Percentiles rank a stretch among this genome's conserved stretches.
Evolutionary conservation across 352 stramenopile genomes (phyloP).

Genomic region (Globisporangium irregulare): DNA sequence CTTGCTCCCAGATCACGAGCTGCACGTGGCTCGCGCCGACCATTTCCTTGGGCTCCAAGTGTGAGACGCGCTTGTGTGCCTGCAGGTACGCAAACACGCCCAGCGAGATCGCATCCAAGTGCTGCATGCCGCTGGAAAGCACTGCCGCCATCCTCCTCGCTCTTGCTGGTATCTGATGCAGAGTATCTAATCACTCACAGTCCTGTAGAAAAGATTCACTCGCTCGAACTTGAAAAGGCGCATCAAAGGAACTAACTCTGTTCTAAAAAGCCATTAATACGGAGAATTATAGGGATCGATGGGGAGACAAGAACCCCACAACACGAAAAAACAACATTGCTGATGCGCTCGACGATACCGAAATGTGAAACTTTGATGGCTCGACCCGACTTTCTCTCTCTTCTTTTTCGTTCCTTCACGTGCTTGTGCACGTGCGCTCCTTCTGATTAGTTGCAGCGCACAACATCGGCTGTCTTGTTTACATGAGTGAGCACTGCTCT

Average conservation of each 20-base stretch:
- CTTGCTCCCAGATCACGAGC: constrained; percentile 64
- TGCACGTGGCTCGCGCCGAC: constrained; percentile 50
- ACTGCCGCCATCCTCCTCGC: not conserved
- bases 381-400: not conserved
- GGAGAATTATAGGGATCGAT: not conserved
- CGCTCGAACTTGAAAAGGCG: not conserved
- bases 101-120: constrained; percentile 58
- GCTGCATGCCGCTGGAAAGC: constrained; percentile 16
- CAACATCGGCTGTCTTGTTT: constrained; percentile 3
- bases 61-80: constrained; percentile 47
- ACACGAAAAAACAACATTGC: not conserved
- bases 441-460: not conserved
- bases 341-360: constrained; percentile 1
- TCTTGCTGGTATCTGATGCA: not conserved
- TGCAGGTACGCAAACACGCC: constrained; percentile 71
- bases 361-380: not conserved
- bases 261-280: constrained; percentile 2
- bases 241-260: not conserved
- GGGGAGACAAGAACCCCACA: not conserved
- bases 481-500: constrained; percentile 81
- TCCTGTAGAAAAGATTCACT: not conserved
- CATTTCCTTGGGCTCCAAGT: constrained; percentile 51
- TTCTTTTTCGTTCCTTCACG: not conserved
- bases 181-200: too few species aligned
- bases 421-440: not conserved